phyloP scores from a whole-genome alignment of 2,329 filamentous ascomycete genomes.

The Neocatenulostroma microsporum region DNA sequence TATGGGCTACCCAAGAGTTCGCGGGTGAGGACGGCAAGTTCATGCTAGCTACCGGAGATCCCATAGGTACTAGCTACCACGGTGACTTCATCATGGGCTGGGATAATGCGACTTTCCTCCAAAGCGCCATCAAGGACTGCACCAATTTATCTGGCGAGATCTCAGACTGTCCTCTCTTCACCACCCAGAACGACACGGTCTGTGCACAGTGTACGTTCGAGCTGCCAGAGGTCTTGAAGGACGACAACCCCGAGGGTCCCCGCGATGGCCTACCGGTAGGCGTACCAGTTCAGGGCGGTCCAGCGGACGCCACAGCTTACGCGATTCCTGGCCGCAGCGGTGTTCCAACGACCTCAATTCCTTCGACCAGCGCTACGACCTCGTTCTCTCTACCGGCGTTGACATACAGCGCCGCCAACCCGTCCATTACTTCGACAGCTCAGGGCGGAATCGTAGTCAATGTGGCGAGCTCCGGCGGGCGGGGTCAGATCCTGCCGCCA shows the following conservation, averaged over 20 bases:
- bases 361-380: constrained; percentile 11
- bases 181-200: constrained; percentile 52
- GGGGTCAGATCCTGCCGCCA: too few species aligned
- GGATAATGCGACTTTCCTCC: constrained; percentile 57
- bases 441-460: constrained; percentile 19
- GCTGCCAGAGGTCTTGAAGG: constrained; percentile 46
- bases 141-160: constrained; percentile 63
- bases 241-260: constrained; percentile 54
- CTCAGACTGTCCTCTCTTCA: constrained; percentile 67
- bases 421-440: constrained; percentile 18
- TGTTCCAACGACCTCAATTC: constrained; percentile 13
- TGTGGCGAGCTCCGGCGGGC: too few species aligned
- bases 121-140: constrained; percentile 66
- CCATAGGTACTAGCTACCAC: constrained; percentile 64
- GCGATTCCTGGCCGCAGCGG: constrained; percentile 20
- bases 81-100: constrained; percentile 77
- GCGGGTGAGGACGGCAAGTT: constrained; percentile 58
- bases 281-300: constrained; percentile 42
- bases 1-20: constrained; percentile 67
- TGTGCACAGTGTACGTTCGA: constrained; percentile 56
- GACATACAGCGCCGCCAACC: constrained; percentile 19
- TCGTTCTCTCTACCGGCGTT: constrained; percentile 12
- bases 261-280: constrained; percentile 59
- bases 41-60: constrained; percentile 69
- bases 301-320: constrained; percentile 33